A percentile compares a stretch with the other conserved stretches of the same genome.
phyloP scores from a whole-genome alignment of 768 basidiomycete species.

The Phaeolepiota aurea region DNA sequence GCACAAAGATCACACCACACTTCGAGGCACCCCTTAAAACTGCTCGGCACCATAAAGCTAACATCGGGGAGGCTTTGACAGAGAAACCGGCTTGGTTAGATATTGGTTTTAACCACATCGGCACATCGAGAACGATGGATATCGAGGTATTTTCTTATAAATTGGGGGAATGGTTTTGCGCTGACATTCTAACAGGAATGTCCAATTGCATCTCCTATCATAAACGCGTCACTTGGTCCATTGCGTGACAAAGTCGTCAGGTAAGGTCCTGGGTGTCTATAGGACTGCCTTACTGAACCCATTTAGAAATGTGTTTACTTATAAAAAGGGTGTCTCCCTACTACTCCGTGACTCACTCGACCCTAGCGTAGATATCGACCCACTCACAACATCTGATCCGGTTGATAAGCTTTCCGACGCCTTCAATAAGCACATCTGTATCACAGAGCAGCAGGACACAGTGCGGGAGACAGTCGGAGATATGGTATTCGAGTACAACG shows the following conservation, averaged over 20 bases:
- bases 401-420: conserved; percentile 28
- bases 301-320: conserved; percentile 65
- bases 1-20: conserved; percentile 97
- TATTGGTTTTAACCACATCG: conserved; percentile 86
- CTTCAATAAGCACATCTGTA: conserved; percentile 60
- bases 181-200: conserved; percentile 55
- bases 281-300: too few relatives aligned
- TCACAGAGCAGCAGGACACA: conserved; percentile 73
- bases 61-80: conserved; percentile 5
- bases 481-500: conserved; percentile 76
- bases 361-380: conserved; percentile 14
- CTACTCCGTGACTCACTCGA: conserved; percentile 77
- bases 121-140: conserved; percentile 69
- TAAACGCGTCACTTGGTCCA: conserved; percentile 58
- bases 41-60: conserved; percentile 15
- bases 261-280: conserved; percentile 36
- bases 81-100: conserved; percentile 60
- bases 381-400: conserved; percentile 14
- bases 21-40: conserved; percentile 69
- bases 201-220: conserved; percentile 76
- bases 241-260: conserved; percentile 61
- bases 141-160: conserved; percentile 61
- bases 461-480: conserved; percentile 82
- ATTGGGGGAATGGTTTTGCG: too few relatives aligned
- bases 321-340: conserved; percentile 84